Evolutionary conservation across 2,329 filamentous ascomycete genomes (phyloP).

Genomic region (Lizonia empirigonia): DNA sequence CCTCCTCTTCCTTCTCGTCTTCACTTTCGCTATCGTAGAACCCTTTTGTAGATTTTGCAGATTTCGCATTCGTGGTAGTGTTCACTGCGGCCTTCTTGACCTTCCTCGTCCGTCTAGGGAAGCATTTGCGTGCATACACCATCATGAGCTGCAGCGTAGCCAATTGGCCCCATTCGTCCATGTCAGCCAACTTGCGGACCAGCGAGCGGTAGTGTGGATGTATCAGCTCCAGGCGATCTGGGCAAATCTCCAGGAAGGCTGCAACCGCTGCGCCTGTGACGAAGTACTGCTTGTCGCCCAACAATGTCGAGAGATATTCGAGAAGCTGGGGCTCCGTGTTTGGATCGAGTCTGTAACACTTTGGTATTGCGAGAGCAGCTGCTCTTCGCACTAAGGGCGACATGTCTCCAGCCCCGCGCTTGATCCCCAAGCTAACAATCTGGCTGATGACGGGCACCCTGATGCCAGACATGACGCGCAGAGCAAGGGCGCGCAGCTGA

Average conservation of each 20-base stretch:
- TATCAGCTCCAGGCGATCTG: conserved; percentile 83
- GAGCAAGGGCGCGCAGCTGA: conserved; percentile 85
- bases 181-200: conserved; percentile 90
- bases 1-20: conserved; percentile 51
- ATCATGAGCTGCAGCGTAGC: conserved; percentile 82
- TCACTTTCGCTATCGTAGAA: conserved; percentile 72
- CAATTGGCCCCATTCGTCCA: conserved; percentile 98
- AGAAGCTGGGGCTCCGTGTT: conserved; percentile 82
- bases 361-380: conserved; percentile 90
- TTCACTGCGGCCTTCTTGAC: conserved; percentile 58
- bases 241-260: conserved; percentile 88
- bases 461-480: conserved; percentile 97
- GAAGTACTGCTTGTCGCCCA: conserved; percentile 93
- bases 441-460: conserved; percentile 97
- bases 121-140: conserved; percentile 83
- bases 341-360: conserved; percentile 91
- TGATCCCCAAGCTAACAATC: conserved; percentile 94
- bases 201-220: conserved; percentile 87
- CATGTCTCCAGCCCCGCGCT: conserved; percentile 92
- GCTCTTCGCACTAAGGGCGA: conserved; percentile 91
- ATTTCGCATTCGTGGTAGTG: conserved; percentile 39
- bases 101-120: conserved; percentile 71
- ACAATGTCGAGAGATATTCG: conserved; percentile 76
- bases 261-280: conserved; percentile 93
- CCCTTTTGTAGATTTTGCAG: conserved; percentile 60